phyloP scores from a whole-genome alignment of 208 protist genomes.

The Acanthamoeba lenticulata region DNA sequence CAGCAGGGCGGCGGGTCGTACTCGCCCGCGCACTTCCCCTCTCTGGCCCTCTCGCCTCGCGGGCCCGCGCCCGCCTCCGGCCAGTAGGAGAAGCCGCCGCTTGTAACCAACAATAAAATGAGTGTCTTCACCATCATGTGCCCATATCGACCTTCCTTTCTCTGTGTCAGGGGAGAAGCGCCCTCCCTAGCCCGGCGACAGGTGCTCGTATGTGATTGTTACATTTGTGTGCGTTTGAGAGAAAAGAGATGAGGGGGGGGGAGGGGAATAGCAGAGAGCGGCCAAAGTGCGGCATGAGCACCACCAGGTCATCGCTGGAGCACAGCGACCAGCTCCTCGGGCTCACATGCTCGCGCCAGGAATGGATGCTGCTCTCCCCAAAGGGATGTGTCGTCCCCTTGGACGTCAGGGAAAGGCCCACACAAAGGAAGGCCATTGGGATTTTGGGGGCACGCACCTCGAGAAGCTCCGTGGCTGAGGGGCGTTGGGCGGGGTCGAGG shows the following conservation, averaged over 20 bases:
- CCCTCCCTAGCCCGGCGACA: no score
- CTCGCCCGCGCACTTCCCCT: not conserved
- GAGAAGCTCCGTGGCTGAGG: not conserved
- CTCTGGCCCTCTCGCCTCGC: constrained; percentile 4
- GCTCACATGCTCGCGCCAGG: not conserved
- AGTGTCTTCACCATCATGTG: no score
- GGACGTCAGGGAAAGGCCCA: not conserved
- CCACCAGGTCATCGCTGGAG: no score
- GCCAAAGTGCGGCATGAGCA: no score
- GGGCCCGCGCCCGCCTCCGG: not conserved
- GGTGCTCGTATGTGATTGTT: no score
- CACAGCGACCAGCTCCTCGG: not conserved
- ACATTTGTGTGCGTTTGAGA: no score
- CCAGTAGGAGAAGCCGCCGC: not conserved
- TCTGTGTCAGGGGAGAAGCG: no score
- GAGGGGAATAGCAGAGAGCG: no score
- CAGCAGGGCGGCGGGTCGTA: not conserved
- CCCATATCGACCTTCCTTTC: no score
- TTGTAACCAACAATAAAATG: no score
- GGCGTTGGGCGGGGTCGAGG: not conserved
- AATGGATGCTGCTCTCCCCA: not conserved
- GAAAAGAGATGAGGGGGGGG: no score
- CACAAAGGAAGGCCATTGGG: no score
- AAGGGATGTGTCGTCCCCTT: not conserved
- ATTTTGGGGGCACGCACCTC: not conserved